Evolutionary conservation across 2,329 filamentous ascomycete genomes (phyloP).

Genomic region (Aspergillus novoparasiticus): DNA sequence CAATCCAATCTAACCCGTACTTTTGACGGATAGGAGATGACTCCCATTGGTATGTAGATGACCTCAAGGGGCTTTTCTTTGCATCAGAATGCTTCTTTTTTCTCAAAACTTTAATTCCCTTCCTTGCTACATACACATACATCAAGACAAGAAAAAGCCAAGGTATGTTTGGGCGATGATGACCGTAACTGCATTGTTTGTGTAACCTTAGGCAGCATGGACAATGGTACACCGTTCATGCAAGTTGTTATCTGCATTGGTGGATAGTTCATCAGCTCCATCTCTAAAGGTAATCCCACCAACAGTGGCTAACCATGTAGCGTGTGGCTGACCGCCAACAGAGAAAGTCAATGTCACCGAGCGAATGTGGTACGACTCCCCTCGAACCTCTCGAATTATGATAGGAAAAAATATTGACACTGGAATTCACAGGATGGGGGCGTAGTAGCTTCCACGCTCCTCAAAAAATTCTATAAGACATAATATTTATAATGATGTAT

Average conservation of each 20-base stretch:
- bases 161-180: constrained; percentile 2
- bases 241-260: constrained; percentile 20
- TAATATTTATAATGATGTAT: background rate
- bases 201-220: constrained; percentile 5
- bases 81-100: constrained; percentile 1
- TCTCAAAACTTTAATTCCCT: background rate
- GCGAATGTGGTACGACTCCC: background rate
- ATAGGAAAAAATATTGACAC: background rate
- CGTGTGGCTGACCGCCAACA: constrained; percentile 22
- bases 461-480: background rate
- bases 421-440: background rate
- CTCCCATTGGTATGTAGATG: constrained; percentile 2
- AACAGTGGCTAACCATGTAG: constrained; percentile 21
- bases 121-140: background rate
- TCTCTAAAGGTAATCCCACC: constrained; percentile 9
- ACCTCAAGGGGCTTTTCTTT: background rate
- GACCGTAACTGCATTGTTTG: background rate
- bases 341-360: constrained; percentile 8
- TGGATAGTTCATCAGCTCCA: constrained; percentile 13
- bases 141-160: background rate
- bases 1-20: background rate
- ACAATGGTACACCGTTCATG: constrained; percentile 21
- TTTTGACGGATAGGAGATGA: background rate
- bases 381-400: background rate
- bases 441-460: background rate